Conservation (phyloP, 371 early-diverging fungal species). For the Mucor racemosus region DNA sequence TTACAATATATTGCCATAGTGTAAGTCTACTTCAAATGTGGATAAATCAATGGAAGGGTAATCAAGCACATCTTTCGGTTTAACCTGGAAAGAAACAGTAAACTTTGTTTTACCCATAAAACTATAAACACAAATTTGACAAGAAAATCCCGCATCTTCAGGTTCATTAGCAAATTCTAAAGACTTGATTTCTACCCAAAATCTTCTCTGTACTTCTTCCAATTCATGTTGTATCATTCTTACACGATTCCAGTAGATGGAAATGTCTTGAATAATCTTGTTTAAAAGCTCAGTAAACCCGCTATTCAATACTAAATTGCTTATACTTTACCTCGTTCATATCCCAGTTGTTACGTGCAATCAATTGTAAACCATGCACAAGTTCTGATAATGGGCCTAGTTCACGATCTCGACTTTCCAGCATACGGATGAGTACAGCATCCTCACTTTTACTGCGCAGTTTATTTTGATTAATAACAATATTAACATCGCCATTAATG, state of each 20-base stretch:
- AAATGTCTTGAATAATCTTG: conserved; percentile 16
- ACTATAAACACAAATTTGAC: conserved; percentile 2
- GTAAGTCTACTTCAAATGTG: background rate
- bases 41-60: conserved; percentile 8
- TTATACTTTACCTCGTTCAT: conserved; percentile 1
- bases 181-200: conserved; percentile 13
- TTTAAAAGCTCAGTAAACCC: no score
- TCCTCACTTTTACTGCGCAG: background rate
- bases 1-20: conserved; percentile 14
- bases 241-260: conserved; percentile 15
- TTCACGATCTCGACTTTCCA: background rate
- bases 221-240: conserved; percentile 11
- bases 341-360: conserved; percentile 14
- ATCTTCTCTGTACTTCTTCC: background rate
- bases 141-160: conserved; percentile 11
- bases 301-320: background rate
- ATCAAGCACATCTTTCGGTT: conserved; percentile 3
- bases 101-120: conserved; percentile 12
- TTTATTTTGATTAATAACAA: background rate
- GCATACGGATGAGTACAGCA: conserved; percentile 9
- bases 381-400: conserved; percentile 14
- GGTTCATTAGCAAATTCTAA: conserved; percentile 1
- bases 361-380: conserved; percentile 1
- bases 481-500: conserved; percentile 8
- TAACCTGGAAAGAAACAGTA: conserved; percentile 3